Percentiles rank a stretch among this genome's conserved stretches.
Conservation (phyloP, 106 monocot species). For the Xerophyta viscosa region DNA sequence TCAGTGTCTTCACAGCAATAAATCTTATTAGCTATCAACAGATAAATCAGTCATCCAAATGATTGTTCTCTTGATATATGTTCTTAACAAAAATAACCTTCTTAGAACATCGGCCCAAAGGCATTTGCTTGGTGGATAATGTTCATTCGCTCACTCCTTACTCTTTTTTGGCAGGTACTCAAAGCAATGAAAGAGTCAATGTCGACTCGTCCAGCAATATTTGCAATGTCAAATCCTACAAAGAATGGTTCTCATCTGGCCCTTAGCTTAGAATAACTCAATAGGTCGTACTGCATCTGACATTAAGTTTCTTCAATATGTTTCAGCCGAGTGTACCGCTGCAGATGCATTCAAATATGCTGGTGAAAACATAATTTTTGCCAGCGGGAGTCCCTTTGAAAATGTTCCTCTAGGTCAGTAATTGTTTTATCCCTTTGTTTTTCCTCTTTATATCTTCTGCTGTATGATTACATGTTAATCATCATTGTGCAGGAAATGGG, state of each 20-base stretch:
- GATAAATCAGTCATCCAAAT: too few relatives aligned
- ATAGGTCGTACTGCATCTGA: too few relatives aligned
- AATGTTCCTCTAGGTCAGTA: conserved; percentile 71
- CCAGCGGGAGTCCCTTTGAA: conserved; percentile 96
- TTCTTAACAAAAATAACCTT: too few relatives aligned
- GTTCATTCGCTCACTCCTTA: too few relatives aligned
- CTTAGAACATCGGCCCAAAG: too few relatives aligned
- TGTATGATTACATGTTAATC: conserved; percentile 3
- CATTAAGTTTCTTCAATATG: too few relatives aligned
- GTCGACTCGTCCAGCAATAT: conserved; percentile 82
- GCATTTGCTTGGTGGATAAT: too few relatives aligned
- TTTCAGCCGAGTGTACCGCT: conserved; percentile 88
- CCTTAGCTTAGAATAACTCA: too few relatives aligned
- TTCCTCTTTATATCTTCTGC: background rate
- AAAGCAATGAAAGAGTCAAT: conserved; percentile 84
- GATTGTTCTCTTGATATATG: too few relatives aligned
- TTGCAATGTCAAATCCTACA: conserved; percentile 99
- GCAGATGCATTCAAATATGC: conserved; percentile 85
- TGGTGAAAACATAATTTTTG: conserved; percentile 91
- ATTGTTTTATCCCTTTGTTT: conserved; percentile 8
- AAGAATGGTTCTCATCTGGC: conserved; percentile 47
- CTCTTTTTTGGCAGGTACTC: conserved; percentile 50
- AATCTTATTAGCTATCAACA: too few relatives aligned
- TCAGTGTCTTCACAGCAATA: too few relatives aligned
- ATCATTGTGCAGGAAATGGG: conserved; percentile 53